Base-by-base conservation (phyloP, 225 moss, liverwort and hornwort genomes). In the Polytrichum commune region DNA sequence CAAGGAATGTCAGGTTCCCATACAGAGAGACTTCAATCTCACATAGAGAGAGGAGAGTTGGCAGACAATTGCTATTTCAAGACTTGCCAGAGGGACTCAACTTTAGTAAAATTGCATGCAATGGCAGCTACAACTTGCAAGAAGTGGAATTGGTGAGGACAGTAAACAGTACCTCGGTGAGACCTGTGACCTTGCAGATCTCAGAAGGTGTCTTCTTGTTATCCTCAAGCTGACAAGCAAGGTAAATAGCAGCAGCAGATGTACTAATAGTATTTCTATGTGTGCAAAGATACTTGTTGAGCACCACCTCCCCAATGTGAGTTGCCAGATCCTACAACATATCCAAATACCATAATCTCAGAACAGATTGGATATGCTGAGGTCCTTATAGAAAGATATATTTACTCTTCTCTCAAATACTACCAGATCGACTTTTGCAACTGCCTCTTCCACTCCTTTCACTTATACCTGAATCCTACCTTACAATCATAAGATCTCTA, bases 181-280 rank as follows among this genome's bases (percentile, higher is more conserved):
- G 79, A 27, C 88, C 85, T 54, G 88, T 88, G 18, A 85, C 82
- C 73, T 88, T 88, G 78, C 88, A 88, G 28, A 88, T 88, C 71
- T 88, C 88, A 30, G 88, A 84, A 63, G 84, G 88, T 63, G 85
- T 88, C 70, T 85, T 88, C 9, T 82, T 79, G 71, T 88, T 88
- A 62, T 88, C 88, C 64, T 88, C 88, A 53, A 88, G 82, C 64
- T 88, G 88, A 46, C 88, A 88, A 54, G 85, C 77, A 35, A 88
- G 73, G 64, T 88, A 88, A 27, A 88, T 88, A n/a, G 88, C 88
- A 27, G 88, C 88, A 23, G 88, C 88, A 71, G 88, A 88, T 32
- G 85, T 85, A 66, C 88, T 88, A 19, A 88, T 80, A 1, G 88
- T 85, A 70, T 88, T 88, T 70, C 85, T 80, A 60, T 82, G 75